Conservation (phyloP, 176 grass and related monocot species). For the Eragrostis curvula region DNA sequence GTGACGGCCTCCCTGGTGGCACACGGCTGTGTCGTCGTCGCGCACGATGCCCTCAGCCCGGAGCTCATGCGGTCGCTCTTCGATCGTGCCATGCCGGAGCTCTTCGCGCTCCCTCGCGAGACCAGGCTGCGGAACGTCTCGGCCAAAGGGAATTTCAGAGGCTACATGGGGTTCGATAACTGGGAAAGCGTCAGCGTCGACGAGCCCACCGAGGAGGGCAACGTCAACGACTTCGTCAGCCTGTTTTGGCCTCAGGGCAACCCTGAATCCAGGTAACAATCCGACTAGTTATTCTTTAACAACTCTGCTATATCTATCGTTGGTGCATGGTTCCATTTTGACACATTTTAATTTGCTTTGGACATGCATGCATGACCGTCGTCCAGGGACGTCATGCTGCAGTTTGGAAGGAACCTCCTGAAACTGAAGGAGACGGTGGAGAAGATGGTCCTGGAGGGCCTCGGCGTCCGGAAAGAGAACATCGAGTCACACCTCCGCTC, state of each 20-base stretch:
- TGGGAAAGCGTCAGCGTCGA: conserved; percentile 49
- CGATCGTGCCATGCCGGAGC: conserved; percentile 23
- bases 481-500: not conserved
- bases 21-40: conserved; percentile 49
- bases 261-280: conserved; percentile 44
- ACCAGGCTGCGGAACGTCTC: conserved; percentile 32
- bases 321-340: too few relatives aligned
- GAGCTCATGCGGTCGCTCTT: conserved; percentile 49
- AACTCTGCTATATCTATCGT: not conserved
- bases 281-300: not conserved
- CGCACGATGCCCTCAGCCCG: conserved; percentile 35
- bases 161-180: conserved; percentile 44
- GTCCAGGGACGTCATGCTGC: conserved; percentile 14
- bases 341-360: too few relatives aligned
- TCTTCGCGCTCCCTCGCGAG: conserved; percentile 55
- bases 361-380: too few relatives aligned
- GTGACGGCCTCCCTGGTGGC: conserved; percentile 45
- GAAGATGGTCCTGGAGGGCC: conserved; percentile 38
- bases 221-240: conserved; percentile 37
- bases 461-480: conserved; percentile 26
- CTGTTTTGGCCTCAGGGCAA: conserved; percentile 55
- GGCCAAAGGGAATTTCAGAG: not conserved
- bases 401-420: conserved; percentile 19
- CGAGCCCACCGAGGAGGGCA: conserved; percentile 6
- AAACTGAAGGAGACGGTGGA: conserved; percentile 25